Evolutionary conservation across 1,284 basidiomycete species (phyloP).

Genomic region (Boletellus sp.): DNA sequence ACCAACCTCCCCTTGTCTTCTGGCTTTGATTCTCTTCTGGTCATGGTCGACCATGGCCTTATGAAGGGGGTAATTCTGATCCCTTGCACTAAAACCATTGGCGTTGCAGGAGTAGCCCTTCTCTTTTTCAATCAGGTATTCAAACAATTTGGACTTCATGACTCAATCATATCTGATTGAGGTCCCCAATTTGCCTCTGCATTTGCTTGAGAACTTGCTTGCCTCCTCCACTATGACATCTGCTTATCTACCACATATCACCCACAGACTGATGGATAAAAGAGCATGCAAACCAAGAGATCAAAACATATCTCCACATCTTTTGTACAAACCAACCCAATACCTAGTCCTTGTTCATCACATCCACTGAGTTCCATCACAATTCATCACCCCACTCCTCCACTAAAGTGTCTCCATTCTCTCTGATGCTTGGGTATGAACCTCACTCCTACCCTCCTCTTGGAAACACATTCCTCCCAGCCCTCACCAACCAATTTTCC

Average conservation of each 20-base stretch:
- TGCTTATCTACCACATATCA: no score
- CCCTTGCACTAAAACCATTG: no score
- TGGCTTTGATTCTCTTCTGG: no score
- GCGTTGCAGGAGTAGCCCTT: no score
- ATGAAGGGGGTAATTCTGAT: no score
- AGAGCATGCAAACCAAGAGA: not conserved
- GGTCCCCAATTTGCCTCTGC: not conserved
- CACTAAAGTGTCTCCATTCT: not conserved
- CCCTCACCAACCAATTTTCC: not conserved
- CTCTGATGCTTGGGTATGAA: not conserved
- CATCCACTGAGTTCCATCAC: not conserved
- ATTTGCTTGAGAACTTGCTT: no score
- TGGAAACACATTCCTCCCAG: not conserved
- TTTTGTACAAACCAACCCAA: not conserved
- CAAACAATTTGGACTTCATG: no score
- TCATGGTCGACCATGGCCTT: no score
- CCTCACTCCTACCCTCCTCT: not conserved
- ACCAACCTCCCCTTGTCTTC: no score
- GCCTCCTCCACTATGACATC: no score
- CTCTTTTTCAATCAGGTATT: no score
- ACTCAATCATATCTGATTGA: not conserved
- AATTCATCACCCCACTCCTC: not conserved
- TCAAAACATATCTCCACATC: not conserved
- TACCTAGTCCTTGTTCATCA: not conserved
- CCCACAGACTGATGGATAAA: not conserved